Percentiles rank a stretch among this genome's conserved stretches.
phyloP scores from a whole-genome alignment of 2,329 filamentous ascomycete species.

The Arthrobotrys pseudoclavata region DNA sequence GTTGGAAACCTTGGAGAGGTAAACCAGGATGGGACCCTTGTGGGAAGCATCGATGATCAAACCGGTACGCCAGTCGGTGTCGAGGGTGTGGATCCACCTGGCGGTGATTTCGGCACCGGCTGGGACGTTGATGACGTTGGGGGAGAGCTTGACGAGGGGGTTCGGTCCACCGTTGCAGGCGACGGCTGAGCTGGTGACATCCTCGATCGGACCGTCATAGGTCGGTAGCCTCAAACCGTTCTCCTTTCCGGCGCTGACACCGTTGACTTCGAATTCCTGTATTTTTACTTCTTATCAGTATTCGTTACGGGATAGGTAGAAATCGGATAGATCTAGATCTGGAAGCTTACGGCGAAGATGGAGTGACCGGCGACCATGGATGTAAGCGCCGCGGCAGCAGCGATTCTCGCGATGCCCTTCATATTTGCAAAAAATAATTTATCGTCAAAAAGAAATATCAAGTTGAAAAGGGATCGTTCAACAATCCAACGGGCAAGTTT shows the following conservation, averaged over 20 bases:
- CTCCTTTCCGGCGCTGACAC: conserved; percentile 56
- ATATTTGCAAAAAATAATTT: conserved; percentile 29
- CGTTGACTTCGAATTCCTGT: conserved; percentile 59
- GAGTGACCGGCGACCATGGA: conserved; percentile 53
- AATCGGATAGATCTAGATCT: too few relatives aligned
- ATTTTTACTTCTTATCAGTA: not conserved
- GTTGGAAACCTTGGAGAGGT: conserved; percentile 64
- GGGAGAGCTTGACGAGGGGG: conserved; percentile 65
- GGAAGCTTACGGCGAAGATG: conserved; percentile 51
- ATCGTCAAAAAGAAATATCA: conserved; percentile 37
- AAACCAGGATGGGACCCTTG: conserved; percentile 68
- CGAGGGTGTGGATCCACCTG: conserved; percentile 70
- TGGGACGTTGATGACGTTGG: conserved; percentile 67
- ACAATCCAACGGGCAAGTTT: conserved; percentile 43
- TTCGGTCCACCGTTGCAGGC: conserved; percentile 67
- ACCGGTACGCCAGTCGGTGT: conserved; percentile 66
- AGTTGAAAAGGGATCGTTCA: conserved; percentile 24
- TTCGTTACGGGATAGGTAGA: not conserved
- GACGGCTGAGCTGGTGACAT: conserved; percentile 64
- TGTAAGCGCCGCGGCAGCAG: conserved; percentile 41
- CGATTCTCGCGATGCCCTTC: conserved; percentile 40
- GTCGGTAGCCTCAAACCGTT: conserved; percentile 54
- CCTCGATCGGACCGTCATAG: conserved; percentile 66
- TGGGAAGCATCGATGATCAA: conserved; percentile 71
- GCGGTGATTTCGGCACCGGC: conserved; percentile 69